Percentiles rank a stretch among this genome's conserved stretches.
phyloP scores from a whole-genome alignment of 441 rosid genomes.

The Theobroma grandiflorum region DNA sequence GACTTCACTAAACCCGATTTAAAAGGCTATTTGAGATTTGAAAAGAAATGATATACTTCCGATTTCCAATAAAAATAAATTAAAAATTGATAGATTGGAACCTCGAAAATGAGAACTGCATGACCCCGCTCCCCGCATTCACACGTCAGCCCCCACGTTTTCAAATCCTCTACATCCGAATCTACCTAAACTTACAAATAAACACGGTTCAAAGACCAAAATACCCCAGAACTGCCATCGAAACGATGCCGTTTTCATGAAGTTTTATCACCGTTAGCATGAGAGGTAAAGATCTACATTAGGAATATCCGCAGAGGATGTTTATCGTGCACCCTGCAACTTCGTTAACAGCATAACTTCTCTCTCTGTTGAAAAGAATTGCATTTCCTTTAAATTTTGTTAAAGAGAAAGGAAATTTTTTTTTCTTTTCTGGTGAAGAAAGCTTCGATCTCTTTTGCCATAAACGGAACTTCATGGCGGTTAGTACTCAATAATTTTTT shows the following conservation, averaged over 20 bases:
- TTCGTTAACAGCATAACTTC: background rate
- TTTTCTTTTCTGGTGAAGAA: background rate
- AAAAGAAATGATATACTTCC: background rate
- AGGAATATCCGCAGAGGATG: background rate
- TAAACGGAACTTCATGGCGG: conserved; percentile 24
- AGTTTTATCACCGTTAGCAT: too few species aligned
- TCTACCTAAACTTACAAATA: background rate
- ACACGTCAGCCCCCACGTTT: background rate
- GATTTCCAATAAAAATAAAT: background rate
- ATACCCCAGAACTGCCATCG: background rate
- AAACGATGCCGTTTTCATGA: too few species aligned
- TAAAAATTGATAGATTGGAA: background rate
- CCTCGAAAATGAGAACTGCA: background rate
- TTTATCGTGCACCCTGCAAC: background rate
- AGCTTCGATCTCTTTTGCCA: background rate
- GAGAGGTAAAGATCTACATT: background rate
- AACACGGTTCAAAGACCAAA: background rate
- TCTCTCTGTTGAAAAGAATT: background rate
- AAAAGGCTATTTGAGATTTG: too few species aligned
- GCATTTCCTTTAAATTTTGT: background rate
- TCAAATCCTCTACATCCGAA: background rate
- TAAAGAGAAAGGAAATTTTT: background rate
- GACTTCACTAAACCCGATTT: too few species aligned
- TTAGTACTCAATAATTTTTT: background rate
- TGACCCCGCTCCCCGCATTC: background rate